A percentile compares a stretch with the other conserved stretches of the same genome.
phyloP scores from a whole-genome alignment of 805 yeast species.

The Wickerhamomyces canadensis region DNA sequence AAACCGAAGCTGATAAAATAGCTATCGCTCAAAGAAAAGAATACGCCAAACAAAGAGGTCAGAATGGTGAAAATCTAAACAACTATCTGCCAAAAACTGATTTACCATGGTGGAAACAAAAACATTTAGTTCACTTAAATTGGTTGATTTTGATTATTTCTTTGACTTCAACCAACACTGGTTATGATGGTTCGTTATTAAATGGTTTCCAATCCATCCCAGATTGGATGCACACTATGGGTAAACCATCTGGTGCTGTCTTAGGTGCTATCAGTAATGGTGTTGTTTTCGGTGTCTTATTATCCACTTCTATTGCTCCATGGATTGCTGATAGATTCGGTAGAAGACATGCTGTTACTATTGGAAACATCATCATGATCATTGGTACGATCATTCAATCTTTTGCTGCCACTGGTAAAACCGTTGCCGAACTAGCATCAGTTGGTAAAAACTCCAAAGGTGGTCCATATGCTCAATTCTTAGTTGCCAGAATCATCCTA shows the following conservation, averaged over 20 bases:
- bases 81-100: slow-evolving; percentile 23
- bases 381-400: slow-evolving; percentile 25
- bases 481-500: slow-evolving; percentile 35
- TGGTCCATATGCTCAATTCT: slow-evolving; percentile 13
- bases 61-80: slow-evolving; percentile 9
- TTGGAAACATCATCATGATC: slow-evolving; percentile 21
- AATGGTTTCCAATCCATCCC: slow-evolving; percentile 44
- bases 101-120: slow-evolving; percentile 30
- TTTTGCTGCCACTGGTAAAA: slow-evolving; percentile 16
- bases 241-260: slow-evolving; percentile 32
- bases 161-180: slow-evolving; percentile 42
- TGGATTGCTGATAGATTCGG: slow-evolving; percentile 33
- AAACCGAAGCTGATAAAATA: neutral
- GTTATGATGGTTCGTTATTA: slow-evolving; percentile 44
- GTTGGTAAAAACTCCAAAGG: no score
- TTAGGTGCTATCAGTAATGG: slow-evolving; percentile 39
- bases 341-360: slow-evolving; percentile 29
- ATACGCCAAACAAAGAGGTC: neutral
- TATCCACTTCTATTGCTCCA: slow-evolving; percentile 27
- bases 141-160: slow-evolving; percentile 35
- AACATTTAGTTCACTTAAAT: slow-evolving; percentile 35
- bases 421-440: neutral
- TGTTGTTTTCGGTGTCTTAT: slow-evolving; percentile 35
- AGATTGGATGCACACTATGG: slow-evolving; percentile 36
- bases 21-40: neutral